These are phyloP conservation scores for Gillenia trifoliata DNA, from an alignment of 306 rosid genomes.

Conservation along the genomic window DNA sequence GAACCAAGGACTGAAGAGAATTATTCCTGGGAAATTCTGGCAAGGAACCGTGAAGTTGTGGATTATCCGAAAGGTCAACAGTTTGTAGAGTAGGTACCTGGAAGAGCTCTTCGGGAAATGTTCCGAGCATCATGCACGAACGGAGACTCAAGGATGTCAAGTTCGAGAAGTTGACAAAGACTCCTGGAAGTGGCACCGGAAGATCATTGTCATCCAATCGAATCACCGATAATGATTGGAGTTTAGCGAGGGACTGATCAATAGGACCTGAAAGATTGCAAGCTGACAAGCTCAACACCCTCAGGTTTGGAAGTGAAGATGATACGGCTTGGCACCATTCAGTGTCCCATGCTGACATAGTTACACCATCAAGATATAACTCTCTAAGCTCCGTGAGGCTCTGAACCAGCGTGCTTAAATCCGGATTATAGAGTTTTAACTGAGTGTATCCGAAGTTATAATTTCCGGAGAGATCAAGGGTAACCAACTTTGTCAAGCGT, in stretches of 20 bases:
- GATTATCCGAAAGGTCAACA: neutral
- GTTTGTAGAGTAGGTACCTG: slow-evolving; percentile 14
- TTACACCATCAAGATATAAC: slow-evolving; percentile 49
- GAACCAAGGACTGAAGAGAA: slow-evolving; percentile 8
- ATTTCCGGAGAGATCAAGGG: slow-evolving; percentile 12
- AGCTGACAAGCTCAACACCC: slow-evolving; percentile 23
- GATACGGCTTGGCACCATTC: slow-evolving; percentile 39
- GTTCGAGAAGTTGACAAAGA: slow-evolving; percentile 15
- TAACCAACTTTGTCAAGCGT: slow-evolving; percentile 10
- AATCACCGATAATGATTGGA: slow-evolving; percentile 24
- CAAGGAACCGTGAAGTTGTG: slow-evolving; percentile 12
- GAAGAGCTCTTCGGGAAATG: slow-evolving; percentile 25
- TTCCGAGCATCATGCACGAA: neutral
- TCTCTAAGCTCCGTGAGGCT: slow-evolving; percentile 28
- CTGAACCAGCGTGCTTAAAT: slow-evolving; percentile 8
- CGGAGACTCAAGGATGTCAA: slow-evolving; percentile 22
- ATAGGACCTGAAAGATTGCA: slow-evolving; percentile 23
- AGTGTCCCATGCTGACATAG: slow-evolving; percentile 27
- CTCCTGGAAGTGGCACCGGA: slow-evolving; percentile 12
- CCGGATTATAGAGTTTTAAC: slow-evolving; percentile 11
- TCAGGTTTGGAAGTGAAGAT: slow-evolving; percentile 21
- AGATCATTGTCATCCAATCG: slow-evolving; percentile 9
- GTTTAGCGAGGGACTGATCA: slow-evolving; percentile 13
- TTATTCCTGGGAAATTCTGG: slow-evolving; percentile 15
- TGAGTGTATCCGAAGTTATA: too few species aligned